Evolutionary conservation across 108 stramenopile species (phyloP).

Genomic region (Skeletonema tropicum): DNA sequence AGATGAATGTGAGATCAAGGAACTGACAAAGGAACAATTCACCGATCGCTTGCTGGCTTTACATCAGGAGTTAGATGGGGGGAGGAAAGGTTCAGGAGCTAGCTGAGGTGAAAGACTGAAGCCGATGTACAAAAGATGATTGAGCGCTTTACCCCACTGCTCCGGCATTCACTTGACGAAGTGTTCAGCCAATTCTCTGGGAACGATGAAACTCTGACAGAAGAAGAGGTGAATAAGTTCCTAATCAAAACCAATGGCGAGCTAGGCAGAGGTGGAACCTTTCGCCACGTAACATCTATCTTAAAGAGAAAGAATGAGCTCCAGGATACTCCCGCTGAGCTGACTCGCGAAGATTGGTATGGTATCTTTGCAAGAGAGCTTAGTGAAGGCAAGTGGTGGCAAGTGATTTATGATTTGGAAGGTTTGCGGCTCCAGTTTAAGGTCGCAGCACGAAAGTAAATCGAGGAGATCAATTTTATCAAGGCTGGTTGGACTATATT

Average conservation of each 20-base stretch:
- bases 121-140: constrained; percentile 41
- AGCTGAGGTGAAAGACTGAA: constrained; percentile 44
- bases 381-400: constrained; percentile 64
- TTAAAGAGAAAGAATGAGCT: constrained; percentile 21
- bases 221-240: constrained; percentile 79
- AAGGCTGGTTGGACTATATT: constrained; percentile 58
- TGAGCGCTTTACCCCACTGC: constrained; percentile 38
- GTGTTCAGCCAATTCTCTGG: constrained; percentile 23
- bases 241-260: constrained; percentile 72
- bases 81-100: constrained; percentile 39
- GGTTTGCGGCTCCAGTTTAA: constrained; percentile 47
- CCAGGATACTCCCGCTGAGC: constrained; percentile 20
- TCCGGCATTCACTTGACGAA: constrained; percentile 25
- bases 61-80: constrained; percentile 45
- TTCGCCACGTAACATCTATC: constrained; percentile 53
- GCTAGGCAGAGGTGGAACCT: constrained; percentile 77
- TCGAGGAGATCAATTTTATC: constrained; percentile 54
- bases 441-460: constrained; percentile 26
- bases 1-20: constrained; percentile 5
- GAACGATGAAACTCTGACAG: constrained; percentile 53
- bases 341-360: constrained; percentile 50
- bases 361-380: constrained; percentile 59
- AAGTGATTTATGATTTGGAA: constrained; percentile 62
- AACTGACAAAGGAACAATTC: constrained; percentile 46
- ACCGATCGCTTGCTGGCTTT: constrained; percentile 43